These are phyloP conservation scores for Ammopiptanthus mongolicus DNA, from an alignment of 306 rosid species.

Conservation along the genomic window DNA sequence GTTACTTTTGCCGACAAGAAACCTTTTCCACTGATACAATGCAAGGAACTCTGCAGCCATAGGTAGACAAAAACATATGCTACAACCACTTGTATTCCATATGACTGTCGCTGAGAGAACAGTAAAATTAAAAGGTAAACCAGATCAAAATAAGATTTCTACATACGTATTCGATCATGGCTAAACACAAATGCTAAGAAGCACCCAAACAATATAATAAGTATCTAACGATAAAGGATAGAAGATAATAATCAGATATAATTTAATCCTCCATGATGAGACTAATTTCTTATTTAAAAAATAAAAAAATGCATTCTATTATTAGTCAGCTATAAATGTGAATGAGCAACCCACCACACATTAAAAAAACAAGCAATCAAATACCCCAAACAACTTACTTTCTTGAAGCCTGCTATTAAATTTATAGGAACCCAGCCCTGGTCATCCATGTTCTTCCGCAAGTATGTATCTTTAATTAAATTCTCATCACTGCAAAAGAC, in stretches of 20 bases:
- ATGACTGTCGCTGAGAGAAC: neutral
- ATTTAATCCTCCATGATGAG: neutral
- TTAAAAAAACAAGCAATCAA: neutral
- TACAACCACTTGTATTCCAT: neutral
- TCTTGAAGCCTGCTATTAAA: conserved; percentile 71
- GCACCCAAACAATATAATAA: neutral
- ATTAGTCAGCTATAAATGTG: neutral
- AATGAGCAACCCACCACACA: neutral
- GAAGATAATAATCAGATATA: neutral
- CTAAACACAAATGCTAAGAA: neutral
- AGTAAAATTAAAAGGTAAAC: neutral
- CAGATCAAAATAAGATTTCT: neutral
- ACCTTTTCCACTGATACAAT: neutral
- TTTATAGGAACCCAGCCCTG: conserved; percentile 86
- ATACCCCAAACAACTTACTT: conserved; percentile 54
- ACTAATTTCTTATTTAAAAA: neutral
- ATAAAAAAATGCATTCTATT: neutral
- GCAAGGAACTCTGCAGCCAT: neutral
- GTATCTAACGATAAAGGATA: neutral
- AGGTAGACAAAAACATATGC: neutral
- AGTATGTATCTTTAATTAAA: conserved; percentile 63
- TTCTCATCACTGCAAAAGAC: conserved; percentile 63
- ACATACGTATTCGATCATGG: neutral
- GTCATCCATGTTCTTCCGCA: conserved; percentile 80
- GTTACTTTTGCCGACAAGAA: neutral